These are phyloP conservation scores for Buxus sempervirens DNA, from an alignment of 164 flowering plant species.

Conservation along the genomic window DNA sequence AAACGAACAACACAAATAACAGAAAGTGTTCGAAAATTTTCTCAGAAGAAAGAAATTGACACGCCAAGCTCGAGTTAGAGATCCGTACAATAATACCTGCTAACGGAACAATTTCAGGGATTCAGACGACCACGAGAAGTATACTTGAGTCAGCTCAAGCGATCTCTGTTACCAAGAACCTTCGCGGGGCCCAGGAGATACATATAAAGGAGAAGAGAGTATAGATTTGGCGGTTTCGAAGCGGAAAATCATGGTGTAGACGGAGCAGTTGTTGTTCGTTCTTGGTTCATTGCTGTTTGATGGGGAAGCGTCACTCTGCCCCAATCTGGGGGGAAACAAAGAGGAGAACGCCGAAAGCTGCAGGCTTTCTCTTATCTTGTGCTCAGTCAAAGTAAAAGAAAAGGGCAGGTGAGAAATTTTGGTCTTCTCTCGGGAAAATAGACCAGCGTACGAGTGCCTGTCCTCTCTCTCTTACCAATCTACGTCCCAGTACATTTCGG, in stretches of 20 bases:
- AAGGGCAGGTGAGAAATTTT: neutral
- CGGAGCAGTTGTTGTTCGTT: too few relatives aligned
- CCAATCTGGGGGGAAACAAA: slow-evolving; percentile 15
- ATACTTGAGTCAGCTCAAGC: slow-evolving; percentile 4
- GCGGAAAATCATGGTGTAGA: too few relatives aligned
- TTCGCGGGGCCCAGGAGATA: neutral
- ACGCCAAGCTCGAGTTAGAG: neutral
- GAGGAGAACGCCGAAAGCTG: slow-evolving; percentile 45
- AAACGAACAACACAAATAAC: too few relatives aligned
- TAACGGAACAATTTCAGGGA: slow-evolving; percentile 2
- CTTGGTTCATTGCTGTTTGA: too few relatives aligned
- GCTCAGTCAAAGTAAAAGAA: slow-evolving; percentile 34
- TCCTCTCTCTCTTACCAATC: too few relatives aligned
- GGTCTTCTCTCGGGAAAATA: neutral
- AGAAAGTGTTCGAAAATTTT: too few relatives aligned
- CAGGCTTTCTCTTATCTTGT: slow-evolving; percentile 13
- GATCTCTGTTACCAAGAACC: neutral
- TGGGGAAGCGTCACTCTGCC: slow-evolving; percentile 1
- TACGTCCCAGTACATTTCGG: too few relatives aligned
- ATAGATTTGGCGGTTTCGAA: too few relatives aligned
- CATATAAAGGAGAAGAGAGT: neutral
- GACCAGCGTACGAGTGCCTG: too few relatives aligned
- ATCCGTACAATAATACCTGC: slow-evolving; percentile 3
- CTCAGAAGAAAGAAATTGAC: neutral
- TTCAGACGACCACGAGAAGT: neutral